Evolutionary conservation across 1,284 basidiomycete species (phyloP), one percentile per base, ranked within the genome.

Genomic region (Trichosporon sp.): DNA sequence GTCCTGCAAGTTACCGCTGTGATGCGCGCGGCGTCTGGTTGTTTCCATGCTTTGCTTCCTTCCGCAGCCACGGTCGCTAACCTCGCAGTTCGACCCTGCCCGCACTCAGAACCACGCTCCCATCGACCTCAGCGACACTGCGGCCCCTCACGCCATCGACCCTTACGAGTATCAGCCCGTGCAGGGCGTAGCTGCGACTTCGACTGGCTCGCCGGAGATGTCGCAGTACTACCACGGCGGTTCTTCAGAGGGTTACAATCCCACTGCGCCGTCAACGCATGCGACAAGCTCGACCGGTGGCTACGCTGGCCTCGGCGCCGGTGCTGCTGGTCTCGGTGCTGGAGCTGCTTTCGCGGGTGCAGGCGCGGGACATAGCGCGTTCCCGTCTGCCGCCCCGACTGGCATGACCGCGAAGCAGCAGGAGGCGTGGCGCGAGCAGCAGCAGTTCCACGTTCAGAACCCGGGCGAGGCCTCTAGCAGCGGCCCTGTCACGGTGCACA

Each of bases 11-110:
- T 8, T 11, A 35, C 21, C 26, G 32, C 16, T 35, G 54, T 31
- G 54, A 56, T 56, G 19, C 21, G 19, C 26, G 31, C 32, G 35
- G 51, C 21, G 37, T 51, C 32, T 54, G 12, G 21, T 46, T 65
- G n/a, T 35, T 32, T 12, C 48, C 12, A 12, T 46, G 43, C 43
- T 46, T 46, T 16, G 43, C 43, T n/a, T 46, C 43, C 43, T 46
- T 59, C 16, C 54, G 11, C 14, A 35, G 19, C n/a, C 8, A 32
- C 31, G 38, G 19, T 21, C 21, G 14, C 72, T 69, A 32, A 67
- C 69, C 1, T 1, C 51, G 7, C 68, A 84, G 83, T 84, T 83
- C 67, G 81, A 84, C 72, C 82, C 80, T 43, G 70, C 69, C 26
- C 78, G 79, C 35, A 76, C 78, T 6, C 76, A 76, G 68, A 78